Evolutionary conservation across 1,284 basidiomycete genomes (phyloP).

Genomic region (Ganoderma sinense): DNA sequence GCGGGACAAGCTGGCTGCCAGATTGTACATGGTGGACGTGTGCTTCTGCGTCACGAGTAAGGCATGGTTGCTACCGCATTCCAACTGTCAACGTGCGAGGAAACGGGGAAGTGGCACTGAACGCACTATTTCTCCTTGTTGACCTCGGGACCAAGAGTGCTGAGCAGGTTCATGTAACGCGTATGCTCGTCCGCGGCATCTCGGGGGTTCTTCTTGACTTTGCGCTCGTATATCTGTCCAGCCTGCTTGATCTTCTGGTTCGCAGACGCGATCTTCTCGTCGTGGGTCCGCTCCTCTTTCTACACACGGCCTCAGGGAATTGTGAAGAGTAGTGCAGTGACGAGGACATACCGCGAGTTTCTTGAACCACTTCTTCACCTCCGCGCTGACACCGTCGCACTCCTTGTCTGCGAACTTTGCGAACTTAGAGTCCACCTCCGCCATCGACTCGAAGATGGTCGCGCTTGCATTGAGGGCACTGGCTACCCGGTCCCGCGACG

Average conservation of each 20-base stretch:
- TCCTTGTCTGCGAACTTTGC: slow-evolving; percentile 79
- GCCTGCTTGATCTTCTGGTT: slow-evolving; percentile 82
- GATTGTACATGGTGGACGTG: slow-evolving; percentile 59
- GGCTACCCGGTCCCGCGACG: slow-evolving; percentile 46
- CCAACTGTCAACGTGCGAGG: slow-evolving; percentile 9
- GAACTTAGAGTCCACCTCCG: slow-evolving; percentile 76
- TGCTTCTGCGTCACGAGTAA: slow-evolving; percentile 69
- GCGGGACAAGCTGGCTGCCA: slow-evolving; percentile 70
- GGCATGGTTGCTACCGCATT: slow-evolving; percentile 66
- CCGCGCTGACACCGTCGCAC: slow-evolving; percentile 65
- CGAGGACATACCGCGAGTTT: slow-evolving; percentile 64
- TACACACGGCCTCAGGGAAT: slow-evolving; percentile 36
- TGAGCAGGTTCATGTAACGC: slow-evolving; percentile 77
- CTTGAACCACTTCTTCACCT: slow-evolving; percentile 87
- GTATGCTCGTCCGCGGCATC: slow-evolving; percentile 78
- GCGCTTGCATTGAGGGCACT: slow-evolving; percentile 72
- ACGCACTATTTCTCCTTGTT: slow-evolving; percentile 80
- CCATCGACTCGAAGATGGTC: slow-evolving; percentile 69
- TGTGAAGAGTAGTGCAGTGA: background rate
- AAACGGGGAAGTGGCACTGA: slow-evolving; percentile 1
- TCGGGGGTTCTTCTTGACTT: slow-evolving; percentile 73
- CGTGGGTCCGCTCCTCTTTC: slow-evolving; percentile 83
- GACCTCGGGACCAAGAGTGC: slow-evolving; percentile 77
- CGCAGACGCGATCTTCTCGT: slow-evolving; percentile 71
- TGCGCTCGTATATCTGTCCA: slow-evolving; percentile 78